Conservation (phyloP, 192 early-diverging fungal species). For the Nowakowskiella sp. region DNA sequence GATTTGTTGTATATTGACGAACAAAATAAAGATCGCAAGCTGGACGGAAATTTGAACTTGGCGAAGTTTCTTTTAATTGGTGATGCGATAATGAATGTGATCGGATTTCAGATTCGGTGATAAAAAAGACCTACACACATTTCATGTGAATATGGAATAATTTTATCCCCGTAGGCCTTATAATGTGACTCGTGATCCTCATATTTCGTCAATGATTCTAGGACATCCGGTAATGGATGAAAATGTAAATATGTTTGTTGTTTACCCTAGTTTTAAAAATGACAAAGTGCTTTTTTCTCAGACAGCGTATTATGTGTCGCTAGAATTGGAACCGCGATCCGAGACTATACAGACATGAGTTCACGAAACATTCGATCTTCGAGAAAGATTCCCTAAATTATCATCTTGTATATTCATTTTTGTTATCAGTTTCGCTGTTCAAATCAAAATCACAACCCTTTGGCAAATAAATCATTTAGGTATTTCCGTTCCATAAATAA, state of each 20-base stretch:
- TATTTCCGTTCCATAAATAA: too few species aligned
- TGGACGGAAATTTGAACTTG: constrained; percentile 62
- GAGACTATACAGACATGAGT: too few species aligned
- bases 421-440: too few species aligned
- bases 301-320: constrained; percentile 28
- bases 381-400: too few species aligned
- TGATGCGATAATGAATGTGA: constrained; percentile 51
- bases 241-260: constrained; percentile 14
- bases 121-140: not conserved
- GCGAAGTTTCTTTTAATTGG: constrained; percentile 64
- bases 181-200: constrained; percentile 10
- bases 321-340: constrained; percentile 36
- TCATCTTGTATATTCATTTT: too few species aligned
- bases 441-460: too few species aligned
- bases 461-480: too few species aligned
- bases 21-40: constrained; percentile 52
- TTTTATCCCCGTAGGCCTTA: constrained; percentile 17
- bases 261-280: constrained; percentile 4
- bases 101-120: constrained; percentile 44
- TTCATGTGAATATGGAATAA: not conserved
- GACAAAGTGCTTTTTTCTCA: constrained; percentile 15
- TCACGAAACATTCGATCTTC: too few species aligned
- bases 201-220: constrained; percentile 24
- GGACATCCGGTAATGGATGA: constrained; percentile 28
- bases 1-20: constrained; percentile 69